Percentiles rank a stretch among this genome's conserved stretches.
Evolutionary conservation across 768 basidiomycete species (phyloP).

Genomic region (Neoboletus brunneissimus): DNA sequence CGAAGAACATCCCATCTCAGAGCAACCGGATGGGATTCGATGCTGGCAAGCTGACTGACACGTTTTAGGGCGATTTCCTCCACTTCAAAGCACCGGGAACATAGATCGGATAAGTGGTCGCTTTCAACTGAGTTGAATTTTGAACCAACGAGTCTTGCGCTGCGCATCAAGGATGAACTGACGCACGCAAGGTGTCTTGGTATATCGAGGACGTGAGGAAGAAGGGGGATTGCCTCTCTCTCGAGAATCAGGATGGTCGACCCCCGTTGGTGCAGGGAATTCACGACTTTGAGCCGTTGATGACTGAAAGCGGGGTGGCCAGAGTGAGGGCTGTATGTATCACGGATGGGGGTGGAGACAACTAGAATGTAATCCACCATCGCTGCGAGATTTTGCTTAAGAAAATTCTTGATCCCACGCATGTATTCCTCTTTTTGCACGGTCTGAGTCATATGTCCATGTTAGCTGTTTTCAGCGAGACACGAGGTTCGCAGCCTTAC

Average conservation of each 20-base stretch:
- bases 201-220: conserved; percentile 75
- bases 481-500: conserved; percentile 39
- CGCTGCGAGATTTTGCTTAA: conserved; percentile 55
- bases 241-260: conserved; percentile 54
- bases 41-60: conserved; percentile 56
- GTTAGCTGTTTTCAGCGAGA: conserved; percentile 2
- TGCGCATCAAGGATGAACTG: conserved; percentile 71
- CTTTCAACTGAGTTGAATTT: conserved; percentile 31
- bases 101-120: conserved; percentile 52
- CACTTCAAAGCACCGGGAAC: conserved; percentile 59
- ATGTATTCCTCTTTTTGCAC: conserved; percentile 80
- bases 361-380: conserved; percentile 80
- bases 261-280: conserved; percentile 57
- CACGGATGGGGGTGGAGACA: conserved; percentile 56
- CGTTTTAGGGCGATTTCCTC: conserved; percentile 67
- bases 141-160: conserved; percentile 44
- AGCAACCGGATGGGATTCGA: conserved; percentile 11
- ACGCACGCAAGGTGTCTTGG: conserved; percentile 76
- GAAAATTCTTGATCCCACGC: conserved; percentile 72
- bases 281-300: conserved; percentile 52
- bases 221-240: conserved; percentile 66
- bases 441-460: conserved; percentile 35
- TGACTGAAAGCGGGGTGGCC: conserved; percentile 39
- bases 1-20: conserved; percentile 18
- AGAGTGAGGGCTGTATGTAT: conserved; percentile 26